Evolutionary conservation across 768 basidiomycete species (phyloP).

Genomic region (Lactifluus rugatus): DNA sequence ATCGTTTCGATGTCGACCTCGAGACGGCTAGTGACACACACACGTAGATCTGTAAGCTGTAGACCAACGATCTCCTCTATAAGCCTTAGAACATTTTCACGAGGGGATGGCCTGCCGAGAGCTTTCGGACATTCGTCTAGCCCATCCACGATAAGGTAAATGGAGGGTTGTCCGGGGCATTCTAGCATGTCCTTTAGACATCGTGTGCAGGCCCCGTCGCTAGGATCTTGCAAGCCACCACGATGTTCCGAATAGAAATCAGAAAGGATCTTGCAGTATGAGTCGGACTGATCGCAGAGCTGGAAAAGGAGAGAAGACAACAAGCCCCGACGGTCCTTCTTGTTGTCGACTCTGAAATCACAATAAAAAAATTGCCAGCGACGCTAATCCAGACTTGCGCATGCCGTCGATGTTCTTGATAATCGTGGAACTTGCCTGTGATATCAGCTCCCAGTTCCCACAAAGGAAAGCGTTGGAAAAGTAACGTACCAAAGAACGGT

Average conservation of each 20-base stretch:
- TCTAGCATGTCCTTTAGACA: neutral
- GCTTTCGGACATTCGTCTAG: neutral
- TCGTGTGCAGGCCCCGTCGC: neutral
- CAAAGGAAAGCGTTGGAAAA: neutral
- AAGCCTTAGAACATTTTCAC: neutral
- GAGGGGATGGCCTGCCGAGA: too few species aligned
- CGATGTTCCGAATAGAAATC: neutral
- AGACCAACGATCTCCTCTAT: neutral
- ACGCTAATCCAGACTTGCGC: neutral
- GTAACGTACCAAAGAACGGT: neutral
- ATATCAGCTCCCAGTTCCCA: neutral
- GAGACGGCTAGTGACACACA: neutral
- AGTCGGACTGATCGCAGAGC: neutral
- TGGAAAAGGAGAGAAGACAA: neutral
- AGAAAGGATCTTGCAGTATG: neutral
- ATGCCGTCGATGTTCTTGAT: neutral
- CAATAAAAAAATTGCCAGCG: neutral
- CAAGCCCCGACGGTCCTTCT: too few species aligned
- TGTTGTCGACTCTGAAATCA: neutral
- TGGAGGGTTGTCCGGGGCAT: neutral
- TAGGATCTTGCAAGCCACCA: neutral
- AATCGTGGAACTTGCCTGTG: neutral
- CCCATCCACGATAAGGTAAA: neutral
- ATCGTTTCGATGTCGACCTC: too few species aligned
- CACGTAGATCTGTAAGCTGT: neutral